Base-by-base conservation (phyloP, 495 filamentous ascomycete genomes). In the Aspergillus avenaceus region DNA sequence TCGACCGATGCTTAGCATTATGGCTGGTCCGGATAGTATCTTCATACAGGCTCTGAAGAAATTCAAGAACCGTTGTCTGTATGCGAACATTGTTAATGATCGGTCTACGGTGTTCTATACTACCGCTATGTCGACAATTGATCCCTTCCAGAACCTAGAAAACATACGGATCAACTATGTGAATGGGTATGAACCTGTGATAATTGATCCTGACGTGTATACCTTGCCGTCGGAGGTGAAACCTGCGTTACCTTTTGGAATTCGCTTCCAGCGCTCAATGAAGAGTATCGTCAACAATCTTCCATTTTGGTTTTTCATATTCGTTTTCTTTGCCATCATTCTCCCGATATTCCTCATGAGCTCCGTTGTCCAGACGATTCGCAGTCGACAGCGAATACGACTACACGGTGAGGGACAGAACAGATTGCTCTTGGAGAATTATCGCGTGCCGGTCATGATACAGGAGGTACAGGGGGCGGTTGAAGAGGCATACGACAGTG, bases 21-120 rank as follows among this genome's bases (percentile, higher is more conserved):
- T 97, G 14, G 87, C 92, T 9, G 91, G 96, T 50, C 85, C 84
- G 4, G 78, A 84, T 18, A 90, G 86, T 52, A 85, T 97, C 56
- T 97, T 97, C 67, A 87, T 95, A 48, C 75, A 80, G 28, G 93
- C 84, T 3, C 76, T 97, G 27, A 74, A 78, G 43, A 73, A 69
- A 53, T 97, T 97, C 67, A 77, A 82, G 53, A 75, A 85, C 25
- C 83, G 84, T 25, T 81, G 75, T 16, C 69, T 92, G 1, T 97
- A 97, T 62, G 80, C 86, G 8, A 97, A 97, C 58, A 76, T 91
- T 40, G 68, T 86, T 50, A 96, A 96, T 61, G 92, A 97, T 66
- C 76, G 85, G 28, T 84, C 80, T 22, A 87, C 85, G 3, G 75
- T 81, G 4, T 93, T 84, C 69, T 97, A 95, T 66, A 96, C 93